phyloP scores from a whole-genome alignment of 1,139 yeast genomes.

The Suhomyces choctaworum region DNA sequence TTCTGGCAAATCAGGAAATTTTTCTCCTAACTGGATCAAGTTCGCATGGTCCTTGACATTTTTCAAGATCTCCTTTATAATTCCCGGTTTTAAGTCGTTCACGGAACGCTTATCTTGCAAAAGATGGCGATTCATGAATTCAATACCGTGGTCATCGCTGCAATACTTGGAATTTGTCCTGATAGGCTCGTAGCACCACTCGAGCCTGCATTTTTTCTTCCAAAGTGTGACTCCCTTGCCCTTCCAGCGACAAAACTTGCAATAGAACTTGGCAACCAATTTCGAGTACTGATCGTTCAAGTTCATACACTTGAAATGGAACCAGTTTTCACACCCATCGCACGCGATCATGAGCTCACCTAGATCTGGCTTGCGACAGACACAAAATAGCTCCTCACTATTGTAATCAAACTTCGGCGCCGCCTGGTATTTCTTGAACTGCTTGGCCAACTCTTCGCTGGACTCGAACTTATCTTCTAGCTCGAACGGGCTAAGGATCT shows the following conservation, averaged over 20 bases:
- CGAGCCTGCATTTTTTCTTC: constrained; percentile 74
- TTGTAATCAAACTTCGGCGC: constrained; percentile 49
- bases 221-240: constrained; percentile 52
- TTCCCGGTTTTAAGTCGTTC: constrained; percentile 19
- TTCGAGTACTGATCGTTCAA: constrained; percentile 53
- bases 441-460: constrained; percentile 44
- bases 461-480: constrained; percentile 21
- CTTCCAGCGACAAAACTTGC: constrained; percentile 69
- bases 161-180: constrained; percentile 66
- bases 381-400: constrained; percentile 71
- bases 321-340: constrained; percentile 97
- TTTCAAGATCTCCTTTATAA: constrained; percentile 24
- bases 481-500: constrained; percentile 4
- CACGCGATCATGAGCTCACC: constrained; percentile 85
- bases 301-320: constrained; percentile 77
- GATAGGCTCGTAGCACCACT: constrained; percentile 62
- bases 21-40: constrained; percentile 28
- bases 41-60: constrained; percentile 15
- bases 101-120: constrained; percentile 18
- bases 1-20: constrained; percentile 43
- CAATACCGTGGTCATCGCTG: constrained; percentile 65
- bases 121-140: constrained; percentile 43
- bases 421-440: constrained; percentile 42
- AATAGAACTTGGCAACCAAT: constrained; percentile 65
- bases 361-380: constrained; percentile 76